Evolutionary conservation across 164 flowering plant genomes (phyloP).

Genomic region (grape (Vitis vinifera)): ASM3070453v1 NC_081820.1:20970001-20970500

Average conservation of each 20-base stretch:
- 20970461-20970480: slow-evolving; percentile 57
- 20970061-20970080: slow-evolving; percentile 66
- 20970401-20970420: slow-evolving; percentile 57
- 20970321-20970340: slow-evolving; percentile 67
- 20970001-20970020: slow-evolving; percentile 73
- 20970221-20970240: slow-evolving; percentile 54
- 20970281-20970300: slow-evolving; percentile 60
- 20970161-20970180: slow-evolving; percentile 47
- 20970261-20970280: slow-evolving; percentile 55
- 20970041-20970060: slow-evolving; percentile 50
- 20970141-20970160: slow-evolving; percentile 63
- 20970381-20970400: slow-evolving; percentile 71
- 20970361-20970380: slow-evolving; percentile 44
- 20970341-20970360: slow-evolving; percentile 57
- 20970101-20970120: slow-evolving; percentile 48
- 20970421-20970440: slow-evolving; percentile 53
- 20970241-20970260: slow-evolving; percentile 53
- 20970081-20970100: slow-evolving; percentile 62
- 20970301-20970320: slow-evolving; percentile 64
- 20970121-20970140: slow-evolving; percentile 57
- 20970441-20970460: slow-evolving; percentile 39
- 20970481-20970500: slow-evolving; percentile 55
- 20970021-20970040: slow-evolving; percentile 45
- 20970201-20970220: slow-evolving; percentile 45
- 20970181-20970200: slow-evolving; percentile 60